A percentile compares a stretch with the other conserved stretches of the same genome.
Conservation (phyloP, 208 protist species). For the Trypanosoma vivax region DNA sequence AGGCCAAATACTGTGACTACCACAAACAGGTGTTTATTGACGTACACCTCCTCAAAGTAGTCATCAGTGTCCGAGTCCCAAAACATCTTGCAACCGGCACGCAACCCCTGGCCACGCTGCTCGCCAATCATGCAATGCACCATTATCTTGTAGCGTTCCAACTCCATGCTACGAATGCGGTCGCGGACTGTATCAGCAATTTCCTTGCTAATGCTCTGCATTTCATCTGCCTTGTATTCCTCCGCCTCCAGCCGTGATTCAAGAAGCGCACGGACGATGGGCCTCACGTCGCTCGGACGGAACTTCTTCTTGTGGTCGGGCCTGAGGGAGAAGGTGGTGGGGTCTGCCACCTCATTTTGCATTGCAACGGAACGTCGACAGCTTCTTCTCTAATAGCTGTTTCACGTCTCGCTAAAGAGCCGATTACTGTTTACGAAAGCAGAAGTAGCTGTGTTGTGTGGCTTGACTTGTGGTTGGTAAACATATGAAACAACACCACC, state of each 20-base stretch:
- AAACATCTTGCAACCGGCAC: slow-evolving; percentile 92
- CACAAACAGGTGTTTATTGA: slow-evolving; percentile 85
- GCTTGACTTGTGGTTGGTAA: no score
- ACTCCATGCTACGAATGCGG: slow-evolving; percentile 66
- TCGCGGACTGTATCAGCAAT: slow-evolving; percentile 89
- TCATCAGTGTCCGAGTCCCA: slow-evolving; percentile 94
- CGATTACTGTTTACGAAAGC: no score
- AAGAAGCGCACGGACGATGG: slow-evolving; percentile 70
- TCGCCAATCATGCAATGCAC: slow-evolving; percentile 93
- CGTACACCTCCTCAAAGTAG: slow-evolving; percentile 90
- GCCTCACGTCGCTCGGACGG: slow-evolving; percentile 71
- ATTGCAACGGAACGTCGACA: slow-evolving; percentile 29
- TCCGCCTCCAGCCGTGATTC: slow-evolving; percentile 75
- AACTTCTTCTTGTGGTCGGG: slow-evolving; percentile 86
- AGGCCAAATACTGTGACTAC: slow-evolving; percentile 90
- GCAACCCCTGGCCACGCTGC: slow-evolving; percentile 86
- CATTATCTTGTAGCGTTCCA: slow-evolving; percentile 91
- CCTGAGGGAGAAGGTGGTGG: slow-evolving; percentile 80
- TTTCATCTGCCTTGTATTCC: slow-evolving; percentile 87
- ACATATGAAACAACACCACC: no score
- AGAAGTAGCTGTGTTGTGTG: no score
- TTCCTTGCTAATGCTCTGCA: slow-evolving; percentile 89
- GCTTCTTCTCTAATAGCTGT: neutral
- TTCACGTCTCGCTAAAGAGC: no score
- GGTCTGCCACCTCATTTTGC: slow-evolving; percentile 52